phyloP scores from a whole-genome alignment of 208 protist species.

The Trypanosoma melophagium region DNA sequence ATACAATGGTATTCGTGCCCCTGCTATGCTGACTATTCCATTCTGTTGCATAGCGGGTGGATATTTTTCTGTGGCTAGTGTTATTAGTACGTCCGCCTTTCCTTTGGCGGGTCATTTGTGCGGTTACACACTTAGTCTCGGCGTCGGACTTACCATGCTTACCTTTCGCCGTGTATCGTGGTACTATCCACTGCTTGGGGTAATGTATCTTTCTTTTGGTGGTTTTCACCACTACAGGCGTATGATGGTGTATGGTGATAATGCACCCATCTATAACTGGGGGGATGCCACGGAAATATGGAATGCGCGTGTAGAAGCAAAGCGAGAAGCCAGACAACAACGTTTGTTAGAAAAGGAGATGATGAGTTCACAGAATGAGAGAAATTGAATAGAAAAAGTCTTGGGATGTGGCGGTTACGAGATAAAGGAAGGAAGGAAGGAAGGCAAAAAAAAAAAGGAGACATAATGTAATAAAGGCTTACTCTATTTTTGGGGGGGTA shows the following conservation, averaged over 20 bases:
- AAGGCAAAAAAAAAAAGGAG: no score
- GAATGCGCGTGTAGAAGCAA: slow-evolving; percentile 36
- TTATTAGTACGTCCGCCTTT: slow-evolving; percentile 52
- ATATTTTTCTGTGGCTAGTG: slow-evolving; percentile 75
- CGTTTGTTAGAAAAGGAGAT: slow-evolving; percentile 13
- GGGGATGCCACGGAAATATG: slow-evolving; percentile 60
- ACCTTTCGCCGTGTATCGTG: slow-evolving; percentile 72
- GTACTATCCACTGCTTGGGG: slow-evolving; percentile 83
- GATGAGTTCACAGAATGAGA: slow-evolving; percentile 34
- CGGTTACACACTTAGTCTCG: slow-evolving; percentile 67
- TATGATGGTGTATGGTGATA: slow-evolving; percentile 86
- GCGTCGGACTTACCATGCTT: slow-evolving; percentile 65
- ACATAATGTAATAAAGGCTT: no score
- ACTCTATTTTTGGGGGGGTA: no score
- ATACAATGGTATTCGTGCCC: slow-evolving; percentile 75
- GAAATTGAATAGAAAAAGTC: slow-evolving; percentile 2
- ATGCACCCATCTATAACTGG: slow-evolving; percentile 83
- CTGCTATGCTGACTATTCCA: slow-evolving; percentile 70
- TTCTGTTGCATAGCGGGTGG: slow-evolving; percentile 72
- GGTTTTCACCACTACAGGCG: slow-evolving; percentile 84
- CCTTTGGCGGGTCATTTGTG: slow-evolving; percentile 69
- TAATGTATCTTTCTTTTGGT: slow-evolving; percentile 79
- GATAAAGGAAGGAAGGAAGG: no score
- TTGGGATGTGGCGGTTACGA: no score
- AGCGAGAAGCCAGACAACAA: slow-evolving; percentile 1